These are phyloP conservation scores for Sclerotinia trifoliorum DNA, from an alignment of 2,329 filamentous ascomycete genomes.

Conservation along the genomic window DNA sequence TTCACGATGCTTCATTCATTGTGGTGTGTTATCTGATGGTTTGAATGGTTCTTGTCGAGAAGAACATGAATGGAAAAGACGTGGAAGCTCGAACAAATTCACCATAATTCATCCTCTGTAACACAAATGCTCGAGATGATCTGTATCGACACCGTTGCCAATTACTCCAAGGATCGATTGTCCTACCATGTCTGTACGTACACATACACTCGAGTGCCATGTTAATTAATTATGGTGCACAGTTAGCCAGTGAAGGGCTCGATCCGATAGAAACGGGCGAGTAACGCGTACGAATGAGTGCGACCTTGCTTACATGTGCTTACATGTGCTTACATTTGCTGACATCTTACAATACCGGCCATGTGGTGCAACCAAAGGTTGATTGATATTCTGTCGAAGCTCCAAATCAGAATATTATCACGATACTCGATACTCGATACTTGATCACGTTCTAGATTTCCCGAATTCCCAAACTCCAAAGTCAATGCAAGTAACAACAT, in stretches of 20 bases:
- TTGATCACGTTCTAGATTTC: background rate
- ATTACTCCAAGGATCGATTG: background rate
- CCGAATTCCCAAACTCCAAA: background rate
- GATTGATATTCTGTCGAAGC: background rate
- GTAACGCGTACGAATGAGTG: background rate
- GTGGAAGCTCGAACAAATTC: too few relatives aligned
- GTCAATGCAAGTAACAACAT: background rate
- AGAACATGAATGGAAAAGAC: background rate
- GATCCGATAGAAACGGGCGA: background rate
- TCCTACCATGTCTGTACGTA: too few relatives aligned
- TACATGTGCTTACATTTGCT: too few relatives aligned
- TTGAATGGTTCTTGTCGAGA: background rate
- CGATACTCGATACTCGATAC: too few relatives aligned
- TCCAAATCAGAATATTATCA: too few relatives aligned
- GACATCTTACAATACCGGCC: background rate
- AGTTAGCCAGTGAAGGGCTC: background rate
- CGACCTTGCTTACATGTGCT: background rate
- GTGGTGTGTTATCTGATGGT: background rate
- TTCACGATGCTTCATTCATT: slow-evolving; percentile 1
- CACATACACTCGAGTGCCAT: too few relatives aligned
- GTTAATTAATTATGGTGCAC: background rate
- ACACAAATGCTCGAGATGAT: background rate
- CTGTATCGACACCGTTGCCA: background rate
- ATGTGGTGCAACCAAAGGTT: background rate
- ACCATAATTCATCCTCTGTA: too few relatives aligned